phyloP scores from a whole-genome alignment of 129 eudicot species.

The Tagetes patula region DNA sequence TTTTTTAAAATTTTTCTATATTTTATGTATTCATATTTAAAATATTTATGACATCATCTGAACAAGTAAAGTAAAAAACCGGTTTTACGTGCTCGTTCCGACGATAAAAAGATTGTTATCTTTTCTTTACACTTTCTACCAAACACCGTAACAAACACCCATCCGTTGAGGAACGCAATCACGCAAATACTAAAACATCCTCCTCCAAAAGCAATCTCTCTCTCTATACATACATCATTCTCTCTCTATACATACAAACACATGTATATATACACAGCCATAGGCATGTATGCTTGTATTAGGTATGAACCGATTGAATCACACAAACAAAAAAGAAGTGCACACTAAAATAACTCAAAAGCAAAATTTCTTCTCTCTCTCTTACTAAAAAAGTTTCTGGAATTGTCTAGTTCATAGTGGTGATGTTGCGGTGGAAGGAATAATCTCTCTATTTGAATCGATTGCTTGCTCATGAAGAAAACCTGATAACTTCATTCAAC shows the following conservation, averaged over 20 bases:
- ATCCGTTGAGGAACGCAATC: constrained; percentile 23
- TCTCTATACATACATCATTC: neutral
- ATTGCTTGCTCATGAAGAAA: constrained; percentile 31
- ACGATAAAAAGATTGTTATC: no score
- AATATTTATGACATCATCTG: no score
- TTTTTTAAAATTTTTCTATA: no score
- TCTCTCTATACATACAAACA: neutral
- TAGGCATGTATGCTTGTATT: constrained; percentile 18
- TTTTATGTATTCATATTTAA: no score
- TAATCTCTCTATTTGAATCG: constrained; percentile 20
- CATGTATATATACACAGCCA: neutral
- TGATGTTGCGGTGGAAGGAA: constrained; percentile 20
- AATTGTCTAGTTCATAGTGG: constrained; percentile 25
- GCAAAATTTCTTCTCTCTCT: constrained; percentile 26
- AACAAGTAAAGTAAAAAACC: no score
- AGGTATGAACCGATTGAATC: constrained; percentile 17
- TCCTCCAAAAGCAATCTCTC: constrained; percentile 28
- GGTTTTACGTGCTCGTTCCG: no score
- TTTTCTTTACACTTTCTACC: neutral
- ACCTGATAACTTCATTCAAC: constrained; percentile 10
- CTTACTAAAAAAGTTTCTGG: constrained; percentile 25
- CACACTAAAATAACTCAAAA: constrained; percentile 27
- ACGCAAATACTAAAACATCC: constrained; percentile 24
- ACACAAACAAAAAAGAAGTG: constrained; percentile 10
- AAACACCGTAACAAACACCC: constrained; percentile 20